Base-by-base conservation (phyloP, 139 green algal genomes). In the Axilococcus clingmanii region DNA sequence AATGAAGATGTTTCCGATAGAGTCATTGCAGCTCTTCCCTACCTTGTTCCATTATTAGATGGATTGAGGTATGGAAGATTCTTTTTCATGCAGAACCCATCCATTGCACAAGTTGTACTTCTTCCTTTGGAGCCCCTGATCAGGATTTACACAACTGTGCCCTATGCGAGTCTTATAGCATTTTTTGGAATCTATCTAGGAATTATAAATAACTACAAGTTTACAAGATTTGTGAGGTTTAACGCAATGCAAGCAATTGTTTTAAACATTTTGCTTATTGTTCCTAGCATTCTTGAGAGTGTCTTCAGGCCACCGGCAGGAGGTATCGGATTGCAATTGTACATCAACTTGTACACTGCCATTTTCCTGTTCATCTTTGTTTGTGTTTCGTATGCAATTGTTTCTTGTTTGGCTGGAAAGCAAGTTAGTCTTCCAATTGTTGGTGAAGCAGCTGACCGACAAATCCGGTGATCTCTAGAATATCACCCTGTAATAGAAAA, bases 181-280 rank as follows among this genome's bases (percentile, higher is more conserved):
- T 84, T 83, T 54, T 83, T 84, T 44, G 75, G 33, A 3, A 32
- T 82, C 7, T 82, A 83, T 32, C 31, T 63, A 34, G 63, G 63
- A 23, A 59, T 78, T 15, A 48, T 60, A 8, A 24, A 49, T 24
- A 54, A 58, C 25, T 37, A 44, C 22, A 75, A 34, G 33, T 63
- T 86, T 27, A 54, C 51, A 23, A 67, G 82, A 12, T 91, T 78
- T 34, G 72, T 91, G 24, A 66, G 84, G 7, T 83, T 76, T 60
- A 84, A 90, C 57, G 84, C 78, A 8, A 81, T 89, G 78, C 85
- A 94, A 54, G 77, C 83, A 14, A 63, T 94, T 12, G 57, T 94
- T 34, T 69, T 94, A 30, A 78, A 89, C 53, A 74, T 94, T 27
- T 54, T 93, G 7, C 79, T 93, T 30, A 89, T 93, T 70, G 11